phyloP scores from a whole-genome alignment of 306 rosid species.

The Psophocarpus tetragonolobus region DNA sequence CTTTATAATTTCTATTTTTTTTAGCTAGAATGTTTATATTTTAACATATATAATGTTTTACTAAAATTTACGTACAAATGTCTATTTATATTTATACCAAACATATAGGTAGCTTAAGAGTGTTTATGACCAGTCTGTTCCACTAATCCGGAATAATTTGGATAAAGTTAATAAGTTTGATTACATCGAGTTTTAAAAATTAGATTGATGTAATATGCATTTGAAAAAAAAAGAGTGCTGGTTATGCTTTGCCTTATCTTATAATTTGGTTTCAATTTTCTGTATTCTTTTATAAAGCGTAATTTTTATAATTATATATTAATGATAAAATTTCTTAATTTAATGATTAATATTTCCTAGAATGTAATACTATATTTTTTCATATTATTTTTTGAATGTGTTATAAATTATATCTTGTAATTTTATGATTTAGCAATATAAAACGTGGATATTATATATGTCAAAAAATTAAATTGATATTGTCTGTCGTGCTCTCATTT shows the following conservation, averaged over 20 bases:
- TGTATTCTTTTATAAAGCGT: neutral
- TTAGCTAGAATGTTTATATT: neutral
- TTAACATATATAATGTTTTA: neutral
- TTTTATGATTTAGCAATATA: neutral
- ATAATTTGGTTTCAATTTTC: neutral
- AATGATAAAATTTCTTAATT: neutral
- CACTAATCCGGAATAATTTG: neutral
- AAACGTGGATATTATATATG: neutral
- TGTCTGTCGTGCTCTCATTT: slow-evolving; percentile 30
- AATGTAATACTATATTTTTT: neutral
- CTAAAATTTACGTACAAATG: neutral
- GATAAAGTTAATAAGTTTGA: neutral
- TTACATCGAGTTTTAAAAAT: neutral
- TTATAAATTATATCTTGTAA: neutral
- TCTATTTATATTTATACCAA: neutral
- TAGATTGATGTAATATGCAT: neutral
- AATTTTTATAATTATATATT: no score
- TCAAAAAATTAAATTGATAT: neutral
- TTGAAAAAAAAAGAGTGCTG: neutral
- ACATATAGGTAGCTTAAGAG: neutral
- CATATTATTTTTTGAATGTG: neutral
- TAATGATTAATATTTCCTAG: neutral
- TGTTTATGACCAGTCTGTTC: neutral
- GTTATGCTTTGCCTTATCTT: neutral
- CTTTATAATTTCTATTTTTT: neutral